These are phyloP conservation scores for Ascoidea tarda DNA, from an alignment of 805 yeast species.

Conservation along the genomic window DNA sequence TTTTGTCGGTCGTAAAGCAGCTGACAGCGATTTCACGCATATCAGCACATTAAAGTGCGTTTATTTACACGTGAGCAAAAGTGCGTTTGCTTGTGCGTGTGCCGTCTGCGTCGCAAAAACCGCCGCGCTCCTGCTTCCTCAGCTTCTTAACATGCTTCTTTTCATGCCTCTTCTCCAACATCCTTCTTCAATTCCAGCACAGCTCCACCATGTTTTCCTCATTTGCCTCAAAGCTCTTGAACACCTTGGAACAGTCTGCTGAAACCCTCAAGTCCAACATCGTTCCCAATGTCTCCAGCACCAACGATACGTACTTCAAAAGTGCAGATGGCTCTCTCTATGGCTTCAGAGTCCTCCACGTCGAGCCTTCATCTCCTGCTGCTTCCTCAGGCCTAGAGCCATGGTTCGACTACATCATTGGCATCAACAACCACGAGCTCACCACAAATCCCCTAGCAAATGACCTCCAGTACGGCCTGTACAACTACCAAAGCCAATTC, in stretches of 20 bases:
- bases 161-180: too few species aligned
- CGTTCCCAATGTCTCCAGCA: conserved; percentile 8
- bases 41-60: too few species aligned
- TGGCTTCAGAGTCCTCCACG: conserved; percentile 48
- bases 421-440: conserved; percentile 58
- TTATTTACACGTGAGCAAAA: too few species aligned
- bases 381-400: conserved; percentile 51
- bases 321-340: conserved; percentile 17
- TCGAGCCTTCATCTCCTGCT: conserved; percentile 31
- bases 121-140: too few species aligned
- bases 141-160: too few species aligned
- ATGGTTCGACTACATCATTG: conserved; percentile 80
- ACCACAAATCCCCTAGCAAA: conserved; percentile 16
- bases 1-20: too few species aligned
- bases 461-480: neutral
- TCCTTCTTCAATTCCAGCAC: too few species aligned
- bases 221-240: conserved; percentile 50
- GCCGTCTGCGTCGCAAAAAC: too few species aligned
- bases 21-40: too few species aligned
- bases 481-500: neutral
- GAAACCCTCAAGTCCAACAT: conserved; percentile 19
- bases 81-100: too few species aligned
- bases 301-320: conserved; percentile 22
- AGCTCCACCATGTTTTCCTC: conserved; percentile 15
- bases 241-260: conserved; percentile 33